These are phyloP conservation scores for Alternaria burnsii DNA, from an alignment of 2,329 filamentous ascomycete genomes.

Conservation along the genomic window DNA sequence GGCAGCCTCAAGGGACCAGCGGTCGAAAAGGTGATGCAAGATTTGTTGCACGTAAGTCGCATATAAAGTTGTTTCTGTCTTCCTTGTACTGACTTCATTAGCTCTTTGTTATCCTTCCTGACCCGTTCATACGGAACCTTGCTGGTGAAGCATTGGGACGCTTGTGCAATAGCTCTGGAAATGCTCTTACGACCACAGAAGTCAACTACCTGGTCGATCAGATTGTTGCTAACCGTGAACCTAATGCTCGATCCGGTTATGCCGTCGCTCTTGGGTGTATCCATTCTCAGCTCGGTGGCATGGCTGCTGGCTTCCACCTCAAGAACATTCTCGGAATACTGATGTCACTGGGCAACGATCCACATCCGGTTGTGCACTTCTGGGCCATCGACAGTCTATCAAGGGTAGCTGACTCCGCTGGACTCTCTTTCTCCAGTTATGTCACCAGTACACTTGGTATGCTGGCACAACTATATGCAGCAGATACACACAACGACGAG, in stretches of 20 bases:
- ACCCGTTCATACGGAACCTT: conserved; percentile 85
- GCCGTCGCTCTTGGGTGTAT: conserved; percentile 93
- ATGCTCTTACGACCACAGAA: conserved; percentile 85
- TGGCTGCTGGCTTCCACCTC: conserved; percentile 95
- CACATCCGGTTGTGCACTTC: conserved; percentile 93
- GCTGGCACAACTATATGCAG: conserved; percentile 90
- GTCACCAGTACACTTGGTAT: conserved; percentile 92
- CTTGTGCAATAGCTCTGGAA: conserved; percentile 85
- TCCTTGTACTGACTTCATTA: conserved; percentile 35
- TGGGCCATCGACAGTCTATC: conserved; percentile 93
- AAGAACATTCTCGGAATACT: conserved; percentile 97
- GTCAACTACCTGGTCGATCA: conserved; percentile 93
- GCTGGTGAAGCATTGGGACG: conserved; percentile 86
- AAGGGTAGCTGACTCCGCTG: conserved; percentile 88
- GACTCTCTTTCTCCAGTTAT: conserved; percentile 88
- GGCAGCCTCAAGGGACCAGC: conserved; percentile 78
- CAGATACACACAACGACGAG: conserved; percentile 90
- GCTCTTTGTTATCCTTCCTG: conserved; percentile 80
- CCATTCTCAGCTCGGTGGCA: conserved; percentile 93
- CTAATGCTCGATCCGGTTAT: conserved; percentile 90
- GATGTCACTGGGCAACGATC: conserved; percentile 97
- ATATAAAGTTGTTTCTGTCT: not conserved
- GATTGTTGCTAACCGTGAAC: conserved; percentile 92
- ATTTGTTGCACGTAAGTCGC: conserved; percentile 76
- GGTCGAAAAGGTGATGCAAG: conserved; percentile 75